Base-by-base conservation (phyloP, 805 yeast species). In the Saturnispora saitoi region DNA sequence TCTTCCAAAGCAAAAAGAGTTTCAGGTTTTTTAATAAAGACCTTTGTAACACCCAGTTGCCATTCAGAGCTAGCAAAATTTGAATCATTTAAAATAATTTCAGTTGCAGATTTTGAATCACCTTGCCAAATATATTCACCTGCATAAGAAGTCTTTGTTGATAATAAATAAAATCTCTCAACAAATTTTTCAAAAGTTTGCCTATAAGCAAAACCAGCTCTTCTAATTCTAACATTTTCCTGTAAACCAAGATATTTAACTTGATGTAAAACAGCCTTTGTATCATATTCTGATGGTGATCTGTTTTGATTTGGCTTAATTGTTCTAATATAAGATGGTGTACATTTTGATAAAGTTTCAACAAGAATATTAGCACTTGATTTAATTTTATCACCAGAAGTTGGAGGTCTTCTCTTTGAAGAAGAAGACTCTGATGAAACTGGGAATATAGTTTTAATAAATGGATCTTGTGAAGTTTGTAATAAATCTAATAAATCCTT, bases 151-250 rank as follows among this genome's bases (percentile, higher is more conserved):
- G 97, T 90, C 56, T 81, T 78, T 4, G 89, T 80, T 1, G 97
- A 88, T 42, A 93, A 70, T 46, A 93, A 69, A 64, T 88, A 91
- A 64, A 93, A 93, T 61, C 98, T 75, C 67, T 93, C 96, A 15
- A 88, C 96, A 62, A 93, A 93, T 65, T 90, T 90, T 51, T 93
- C 97, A 66, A 89, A 93, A 0, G 96, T 86, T 56, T 95, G 95
- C 68, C 99, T 83, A 61, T 90, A 93, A 1, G 99, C 99, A 67
- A 93, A 93, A 43, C 99, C 99, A 0, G 99, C 98, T 72, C 99
- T 84, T 73, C 99, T 81, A 56, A 93, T 93, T 54, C 98, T 79
- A 45, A 93, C 98, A 66, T 93, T 93, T 66, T 93, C 99, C 62
- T 93, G 93, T 66, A 93, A 72, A 63, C 99, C 99, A 56, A 93